Evolutionary conservation across 768 basidiomycete species (phyloP).

Genomic region (Lactifluus piperatus): DNA sequence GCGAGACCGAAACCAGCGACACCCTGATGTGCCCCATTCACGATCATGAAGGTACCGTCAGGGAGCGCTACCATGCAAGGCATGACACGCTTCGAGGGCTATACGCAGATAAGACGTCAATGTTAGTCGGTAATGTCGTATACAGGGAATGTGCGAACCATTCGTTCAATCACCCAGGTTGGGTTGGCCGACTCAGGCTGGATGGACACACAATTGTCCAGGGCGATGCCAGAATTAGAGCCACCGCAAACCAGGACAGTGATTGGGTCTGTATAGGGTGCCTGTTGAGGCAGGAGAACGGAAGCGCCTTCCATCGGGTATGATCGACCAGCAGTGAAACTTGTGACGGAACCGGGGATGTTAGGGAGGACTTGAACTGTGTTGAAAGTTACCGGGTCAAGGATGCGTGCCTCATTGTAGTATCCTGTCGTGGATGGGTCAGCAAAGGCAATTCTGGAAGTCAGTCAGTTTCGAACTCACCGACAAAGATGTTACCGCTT

Average conservation of each 20-base stretch:
- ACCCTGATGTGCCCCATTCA: conserved; percentile 66
- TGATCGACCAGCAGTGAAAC: conserved; percentile 63
- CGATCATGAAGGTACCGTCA: conserved; percentile 66
- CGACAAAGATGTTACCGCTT: conserved; percentile 58
- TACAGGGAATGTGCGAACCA: conserved; percentile 49
- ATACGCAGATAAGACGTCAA: neutral
- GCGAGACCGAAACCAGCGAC: conserved; percentile 69
- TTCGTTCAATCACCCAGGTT: conserved; percentile 67
- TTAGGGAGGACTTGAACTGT: conserved; percentile 57
- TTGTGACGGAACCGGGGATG: conserved; percentile 64
- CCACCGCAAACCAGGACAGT: conserved; percentile 69
- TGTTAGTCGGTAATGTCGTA: conserved; percentile 24
- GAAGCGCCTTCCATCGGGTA: conserved; percentile 73
- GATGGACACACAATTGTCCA: conserved; percentile 68
- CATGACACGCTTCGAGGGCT: conserved; percentile 73
- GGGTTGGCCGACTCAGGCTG: conserved; percentile 53
- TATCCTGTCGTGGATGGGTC: conserved; percentile 39
- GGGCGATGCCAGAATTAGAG: conserved; percentile 44
- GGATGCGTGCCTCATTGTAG: conserved; percentile 68
- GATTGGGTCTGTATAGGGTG: conserved; percentile 70
- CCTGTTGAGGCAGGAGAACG: conserved; percentile 56
- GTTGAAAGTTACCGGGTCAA: conserved; percentile 56
- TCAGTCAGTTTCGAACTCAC: conserved; percentile 31
- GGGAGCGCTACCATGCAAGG: conserved; percentile 65
- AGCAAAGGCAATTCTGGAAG: neutral